Base-by-base conservation (phyloP, 805 yeast species). In the Metschnikowia baotianmanensis region DNA sequence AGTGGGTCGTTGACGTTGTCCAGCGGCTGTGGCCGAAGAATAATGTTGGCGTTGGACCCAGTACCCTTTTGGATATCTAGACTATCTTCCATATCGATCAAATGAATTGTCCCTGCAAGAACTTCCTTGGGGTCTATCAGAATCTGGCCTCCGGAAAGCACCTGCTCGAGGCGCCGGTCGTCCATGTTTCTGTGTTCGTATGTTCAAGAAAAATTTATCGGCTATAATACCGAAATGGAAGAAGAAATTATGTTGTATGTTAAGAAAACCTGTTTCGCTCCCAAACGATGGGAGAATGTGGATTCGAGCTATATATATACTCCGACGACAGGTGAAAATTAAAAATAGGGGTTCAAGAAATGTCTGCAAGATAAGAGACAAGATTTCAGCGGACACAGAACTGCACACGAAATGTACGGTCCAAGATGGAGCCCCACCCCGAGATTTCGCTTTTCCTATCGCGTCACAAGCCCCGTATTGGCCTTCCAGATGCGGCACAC, bases 1-100 rank as follows among this genome's bases (percentile, higher is more conserved):
- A 64, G 52, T 3, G 70, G 70, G 38, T 64, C 69, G 34, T 64
- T 64, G 18, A 58, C 54, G 36, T 64, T 56, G 34, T 54, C 46
- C 37, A 59, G 51, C 15, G 71, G 70, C 36, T 65, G 68, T 1
- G 69, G 70, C 24, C 55, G 58, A 24, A 63, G 55, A 36, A 63
- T 61, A 16, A 64, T 58, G 27, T 58, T 47, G 7, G 52, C 42
- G 12, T 34, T 29, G 12, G 37, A 31, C 10, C 48, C 50, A 1
- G 30, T 33, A 8, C 27, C 46, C 13, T 46, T 41, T 16, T 48
- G 18, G 17, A 50, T 38, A 13, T 46, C 31, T n/a, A 46, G 40
- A 6, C 24, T 18, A 15, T 42, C 26, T 3, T 39, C 44, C 31
- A 42, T 15, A 31, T 50, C 54, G 24, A 50, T 26, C 28, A 50